A percentile compares a stretch with the other conserved stretches of the same genome.
phyloP scores from a whole-genome alignment of 192 early-diverging fungal species.

The Backusella sp. region DNA sequence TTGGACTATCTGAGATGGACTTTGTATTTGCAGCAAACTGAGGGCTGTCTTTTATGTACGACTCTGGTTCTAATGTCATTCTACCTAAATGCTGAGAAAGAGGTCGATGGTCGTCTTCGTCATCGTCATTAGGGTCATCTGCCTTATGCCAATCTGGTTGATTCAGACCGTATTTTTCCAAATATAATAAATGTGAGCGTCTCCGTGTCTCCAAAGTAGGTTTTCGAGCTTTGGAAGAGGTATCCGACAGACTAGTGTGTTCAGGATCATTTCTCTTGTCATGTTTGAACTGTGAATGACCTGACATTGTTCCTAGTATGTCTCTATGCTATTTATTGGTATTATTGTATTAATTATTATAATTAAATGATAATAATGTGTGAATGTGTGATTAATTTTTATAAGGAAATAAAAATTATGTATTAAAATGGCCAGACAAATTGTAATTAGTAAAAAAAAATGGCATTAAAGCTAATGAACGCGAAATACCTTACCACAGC shows the following conservation, averaged over 20 bases:
- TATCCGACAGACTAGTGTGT: neutral
- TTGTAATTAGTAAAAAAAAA: slow-evolving; percentile 2
- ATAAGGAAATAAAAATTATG: neutral
- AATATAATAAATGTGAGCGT: slow-evolving; percentile 25
- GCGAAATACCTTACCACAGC: neutral
- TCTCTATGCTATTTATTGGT: neutral
- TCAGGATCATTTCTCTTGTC: neutral
- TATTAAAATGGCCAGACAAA: neutral
- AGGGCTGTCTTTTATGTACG: neutral
- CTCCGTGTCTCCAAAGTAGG: neutral
- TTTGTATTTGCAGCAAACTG: neutral
- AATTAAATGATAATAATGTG: neutral
- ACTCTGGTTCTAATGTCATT: neutral
- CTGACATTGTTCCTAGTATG: neutral
- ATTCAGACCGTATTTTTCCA: slow-evolving; percentile 27
- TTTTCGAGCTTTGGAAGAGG: neutral
- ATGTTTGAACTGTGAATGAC: neutral
- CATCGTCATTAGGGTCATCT: neutral
- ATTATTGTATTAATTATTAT: neutral
- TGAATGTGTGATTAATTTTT: neutral
- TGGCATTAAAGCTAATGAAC: neutral
- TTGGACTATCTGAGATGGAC: slow-evolving; percentile 3
- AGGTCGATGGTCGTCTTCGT: neutral
- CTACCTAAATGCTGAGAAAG: slow-evolving; percentile 2
- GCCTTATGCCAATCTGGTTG: slow-evolving; percentile 21